A percentile compares a stretch with the other conserved stretches of the same genome.
Evolutionary conservation across 2,329 filamentous ascomycete genomes (phyloP).

Genomic region (Orbilia blumenaviensis): DNA sequence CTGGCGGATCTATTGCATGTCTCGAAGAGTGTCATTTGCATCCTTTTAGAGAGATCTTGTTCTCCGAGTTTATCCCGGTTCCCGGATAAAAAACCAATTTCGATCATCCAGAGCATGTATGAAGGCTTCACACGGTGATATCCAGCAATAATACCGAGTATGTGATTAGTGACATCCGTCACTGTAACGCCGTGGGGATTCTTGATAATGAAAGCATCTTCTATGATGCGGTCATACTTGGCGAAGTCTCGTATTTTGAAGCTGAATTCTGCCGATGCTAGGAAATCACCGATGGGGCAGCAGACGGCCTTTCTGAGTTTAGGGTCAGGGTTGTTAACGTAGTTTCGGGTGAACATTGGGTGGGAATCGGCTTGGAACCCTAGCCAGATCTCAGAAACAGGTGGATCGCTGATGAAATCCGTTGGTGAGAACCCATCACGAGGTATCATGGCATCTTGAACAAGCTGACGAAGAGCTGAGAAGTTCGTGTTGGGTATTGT

Average conservation of each 20-base stretch:
- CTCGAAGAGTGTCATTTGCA: not conserved
- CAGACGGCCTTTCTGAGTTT: not conserved
- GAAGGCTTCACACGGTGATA: not conserved
- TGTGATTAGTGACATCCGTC: not conserved
- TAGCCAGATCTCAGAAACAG: slow-evolving; percentile 13
- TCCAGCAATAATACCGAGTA: not conserved
- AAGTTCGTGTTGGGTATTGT: not conserved
- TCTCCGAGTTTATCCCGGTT: not conserved
- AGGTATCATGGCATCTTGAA: not conserved
- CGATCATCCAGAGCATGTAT: slow-evolving; percentile 29
- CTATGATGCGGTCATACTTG: not conserved
- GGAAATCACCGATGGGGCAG: not conserved
- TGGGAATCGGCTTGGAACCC: not conserved
- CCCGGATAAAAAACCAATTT: slow-evolving; percentile 14
- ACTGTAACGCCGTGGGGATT: slow-evolving; percentile 7
- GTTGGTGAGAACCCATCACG: not conserved
- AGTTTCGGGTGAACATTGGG: not conserved
- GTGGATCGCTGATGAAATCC: slow-evolving; percentile 15
- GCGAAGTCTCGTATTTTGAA: not conserved
- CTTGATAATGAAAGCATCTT: slow-evolving; percentile 15
- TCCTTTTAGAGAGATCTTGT: not conserved
- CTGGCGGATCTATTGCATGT: slow-evolving; percentile 7
- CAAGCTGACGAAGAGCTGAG: not conserved
- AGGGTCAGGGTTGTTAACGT: not conserved
- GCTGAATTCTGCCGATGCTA: not conserved